Conservation (phyloP, 306 rosid genomes). For the Sophora flavescens region DNA sequence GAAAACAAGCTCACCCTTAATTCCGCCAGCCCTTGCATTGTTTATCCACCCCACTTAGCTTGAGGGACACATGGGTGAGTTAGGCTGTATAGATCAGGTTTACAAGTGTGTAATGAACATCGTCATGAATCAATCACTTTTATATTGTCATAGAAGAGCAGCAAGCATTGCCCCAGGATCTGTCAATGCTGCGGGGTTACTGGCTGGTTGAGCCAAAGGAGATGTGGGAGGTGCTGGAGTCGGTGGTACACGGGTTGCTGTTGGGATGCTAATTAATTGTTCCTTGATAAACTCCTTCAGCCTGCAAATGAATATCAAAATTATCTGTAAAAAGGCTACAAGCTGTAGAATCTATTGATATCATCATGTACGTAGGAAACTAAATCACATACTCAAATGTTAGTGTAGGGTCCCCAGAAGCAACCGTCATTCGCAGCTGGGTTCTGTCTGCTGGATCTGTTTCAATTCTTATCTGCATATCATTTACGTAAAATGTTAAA, state of each 20-base stretch:
- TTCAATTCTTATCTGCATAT: conserved; percentile 81
- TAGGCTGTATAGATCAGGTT: conserved; percentile 75
- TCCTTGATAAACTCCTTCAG: conserved; percentile 97
- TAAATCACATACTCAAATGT: conserved; percentile 81
- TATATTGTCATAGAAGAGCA: conserved; percentile 74
- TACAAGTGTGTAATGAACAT: conserved; percentile 66
- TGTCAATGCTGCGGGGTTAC: conserved; percentile 58
- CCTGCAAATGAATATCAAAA: conserved; percentile 61
- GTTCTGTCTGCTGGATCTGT: conserved; percentile 99
- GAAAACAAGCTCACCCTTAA: conserved; percentile 62
- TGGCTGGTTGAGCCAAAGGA: conserved; percentile 61
- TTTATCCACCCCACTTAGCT: conserved; percentile 52
- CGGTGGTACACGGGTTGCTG: conserved; percentile 55
- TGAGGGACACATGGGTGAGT: conserved; percentile 48
- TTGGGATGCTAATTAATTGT: conserved; percentile 75
- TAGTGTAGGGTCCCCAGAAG: conserved; percentile 92
- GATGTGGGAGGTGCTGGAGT: conserved; percentile 60
- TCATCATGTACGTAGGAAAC: conserved; percentile 11
- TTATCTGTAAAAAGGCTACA: background rate
- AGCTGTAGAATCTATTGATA: conserved; percentile 1
- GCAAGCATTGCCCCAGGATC: conserved; percentile 99
- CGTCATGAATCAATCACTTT: conserved; percentile 43
- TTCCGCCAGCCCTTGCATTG: conserved; percentile 86
- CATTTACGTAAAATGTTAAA: conserved; percentile 42
- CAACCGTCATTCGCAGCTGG: conserved; percentile 96